Base-by-base conservation (phyloP, 192 early-diverging fungal genomes). In the Umbelopsis isabellina region DNA sequence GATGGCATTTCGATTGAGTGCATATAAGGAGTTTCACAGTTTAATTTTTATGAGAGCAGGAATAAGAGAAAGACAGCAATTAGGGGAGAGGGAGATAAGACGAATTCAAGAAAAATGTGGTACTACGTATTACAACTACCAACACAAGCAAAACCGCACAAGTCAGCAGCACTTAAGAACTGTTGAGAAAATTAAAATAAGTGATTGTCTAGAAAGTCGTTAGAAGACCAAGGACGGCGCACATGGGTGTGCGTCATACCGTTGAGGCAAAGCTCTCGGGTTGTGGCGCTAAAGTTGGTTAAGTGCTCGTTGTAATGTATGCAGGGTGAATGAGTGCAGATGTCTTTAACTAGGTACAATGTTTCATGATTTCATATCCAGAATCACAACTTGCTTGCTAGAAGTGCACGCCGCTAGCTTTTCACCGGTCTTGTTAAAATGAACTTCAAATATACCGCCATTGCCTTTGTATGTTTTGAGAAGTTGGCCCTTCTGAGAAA, bases 361-460 rank as follows among this genome's bases (percentile, higher is more conserved):
- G 33, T 35, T 41, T 68, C 51, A 68, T 67, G 53, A 68, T 67
- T 74, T 74, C 72, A 74, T 68, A 68, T 74, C 72, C 72, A 74
- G 49, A 48, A 74, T 74, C 13, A 74, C 72, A 21, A 74, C 66
- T 66, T 83, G 83, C 58, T 79, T 83, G 74, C 83, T 86, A 20
- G 84, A 83, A 18, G 83, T 83, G 72, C 84, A 87, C 5, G 85
- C 81, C 33, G 86, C 86, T 5, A 87, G 69, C 66, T 82, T 85
- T 65, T 84, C 79, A 15, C 86, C 86, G 20, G 81, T 80, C 72
- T 78, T 84, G 74, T 87, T 87, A 65, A 82, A 87, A 44, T 85
- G 82, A 3, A 86, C 84, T 51, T 87, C 86, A 73, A 87, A 87
- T 8, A 87, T 86, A 15, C 85, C 86, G 21, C 83, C 83, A 73